phyloP scores from a whole-genome alignment of 202 grass and related monocot genomes.

The Carex arenaria region DNA sequence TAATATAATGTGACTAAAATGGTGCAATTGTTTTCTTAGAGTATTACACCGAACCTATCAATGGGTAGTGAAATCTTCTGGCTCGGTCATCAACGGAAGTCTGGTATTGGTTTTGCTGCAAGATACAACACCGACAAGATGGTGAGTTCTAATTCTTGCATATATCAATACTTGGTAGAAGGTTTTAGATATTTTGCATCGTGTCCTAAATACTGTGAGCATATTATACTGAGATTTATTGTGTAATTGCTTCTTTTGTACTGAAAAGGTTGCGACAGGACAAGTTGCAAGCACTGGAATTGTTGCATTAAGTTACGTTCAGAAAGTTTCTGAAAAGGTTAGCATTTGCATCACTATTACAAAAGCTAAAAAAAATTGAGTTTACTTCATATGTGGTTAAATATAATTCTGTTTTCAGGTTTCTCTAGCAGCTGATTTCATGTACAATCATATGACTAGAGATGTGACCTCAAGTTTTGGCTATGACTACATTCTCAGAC shows the following conservation, averaged over 20 bases:
- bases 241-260: neutral
- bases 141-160: slow-evolving; percentile 36
- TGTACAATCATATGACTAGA: slow-evolving; percentile 97
- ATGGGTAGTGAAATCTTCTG: slow-evolving; percentile 95
- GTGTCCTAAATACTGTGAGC: neutral
- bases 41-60: slow-evolving; percentile 79
- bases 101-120: slow-evolving; percentile 86
- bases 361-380: neutral
- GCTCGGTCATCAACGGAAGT: slow-evolving; percentile 97
- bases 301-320: slow-evolving; percentile 94
- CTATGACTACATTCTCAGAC: slow-evolving; percentile 98
- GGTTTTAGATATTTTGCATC: neutral
- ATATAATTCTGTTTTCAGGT: slow-evolving; percentile 51
- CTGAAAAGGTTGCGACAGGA: slow-evolving; percentile 62
- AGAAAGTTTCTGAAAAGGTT: slow-evolving; percentile 99
- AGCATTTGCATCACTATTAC: neutral
- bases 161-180: neutral
- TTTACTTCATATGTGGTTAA: slow-evolving; percentile 10
- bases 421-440: slow-evolving; percentile 92
- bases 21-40: slow-evolving; percentile 34
- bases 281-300: slow-evolving; percentile 95
- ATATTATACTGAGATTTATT: neutral
- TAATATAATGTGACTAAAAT: neutral
- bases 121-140: slow-evolving; percentile 96
- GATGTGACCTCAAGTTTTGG: slow-evolving; percentile 93